A percentile compares a stretch with the other conserved stretches of the same genome.
Conservation (phyloP, 306 rosid species). For the Medicago truncatula region MtrunA17r5.0-ANR NC_053043.1:666501-667000, state of each 20-base stretch:
- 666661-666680: conserved; percentile 79
- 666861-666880: not conserved
- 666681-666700: conserved; percentile 88
- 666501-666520: conserved; percentile 60
- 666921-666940: too few relatives aligned
- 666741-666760: conserved; percentile 63
- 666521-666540: conserved; percentile 83
- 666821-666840: conserved; percentile 15
- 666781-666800: conserved; percentile 92
- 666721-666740: conserved; percentile 52
- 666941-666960: too few relatives aligned
- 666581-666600: conserved; percentile 32
- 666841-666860: not conserved
- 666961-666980: too few relatives aligned
- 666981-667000: not conserved
- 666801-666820: conserved; percentile 85
- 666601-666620: not conserved
- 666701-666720: conserved; percentile 70
- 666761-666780: conserved; percentile 79
- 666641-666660: conserved; percentile 59
- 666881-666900: not conserved
- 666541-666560: conserved; percentile 90
- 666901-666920: too few relatives aligned
- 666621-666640: not conserved
- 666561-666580: conserved; percentile 92